Conservation (phyloP, 176 grass and related monocot genomes). For the Aechmea fasciata region DNA sequence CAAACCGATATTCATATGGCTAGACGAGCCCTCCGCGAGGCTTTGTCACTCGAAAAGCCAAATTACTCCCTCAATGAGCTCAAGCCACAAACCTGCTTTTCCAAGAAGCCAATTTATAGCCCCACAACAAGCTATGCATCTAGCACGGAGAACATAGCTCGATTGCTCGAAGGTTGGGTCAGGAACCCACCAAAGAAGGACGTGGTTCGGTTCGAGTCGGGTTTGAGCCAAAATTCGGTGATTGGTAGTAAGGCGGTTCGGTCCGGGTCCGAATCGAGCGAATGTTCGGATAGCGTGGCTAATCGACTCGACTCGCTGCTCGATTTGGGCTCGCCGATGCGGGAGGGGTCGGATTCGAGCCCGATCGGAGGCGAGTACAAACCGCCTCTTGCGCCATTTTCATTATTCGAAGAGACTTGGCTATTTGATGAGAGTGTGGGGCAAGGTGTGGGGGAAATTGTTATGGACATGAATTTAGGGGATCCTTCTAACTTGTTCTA, state of each 20-base stretch:
- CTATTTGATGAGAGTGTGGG: constrained; percentile 63
- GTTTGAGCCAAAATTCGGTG: constrained; percentile 12
- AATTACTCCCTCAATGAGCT: background rate
- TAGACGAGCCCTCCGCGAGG: constrained; percentile 62
- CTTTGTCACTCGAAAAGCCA: constrained; percentile 49
- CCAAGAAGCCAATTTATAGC: background rate
- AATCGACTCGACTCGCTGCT: background rate
- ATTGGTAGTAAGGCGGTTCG: constrained; percentile 16
- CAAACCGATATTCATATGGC: constrained; percentile 94
- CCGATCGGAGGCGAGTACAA: background rate
- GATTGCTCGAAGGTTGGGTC: constrained; percentile 73
- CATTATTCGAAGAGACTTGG: constrained; percentile 68
- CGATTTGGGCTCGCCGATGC: constrained; percentile 8
- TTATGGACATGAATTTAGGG: constrained; percentile 49
- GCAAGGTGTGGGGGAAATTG: constrained; percentile 41
- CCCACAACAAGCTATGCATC: constrained; percentile 40
- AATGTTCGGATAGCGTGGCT: background rate
- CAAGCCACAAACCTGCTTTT: background rate
- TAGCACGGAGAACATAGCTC: constrained; percentile 82
- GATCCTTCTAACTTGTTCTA: constrained; percentile 66
- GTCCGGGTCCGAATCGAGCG: constrained; percentile 35
- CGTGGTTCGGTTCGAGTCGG: constrained; percentile 9
- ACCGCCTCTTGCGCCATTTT: constrained; percentile 33
- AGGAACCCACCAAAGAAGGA: constrained; percentile 12
- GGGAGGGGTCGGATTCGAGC: constrained; percentile 28